Evolutionary conservation across 169 alveolate species (phyloP).

Genomic region (Plasmodium ovale): DNA sequence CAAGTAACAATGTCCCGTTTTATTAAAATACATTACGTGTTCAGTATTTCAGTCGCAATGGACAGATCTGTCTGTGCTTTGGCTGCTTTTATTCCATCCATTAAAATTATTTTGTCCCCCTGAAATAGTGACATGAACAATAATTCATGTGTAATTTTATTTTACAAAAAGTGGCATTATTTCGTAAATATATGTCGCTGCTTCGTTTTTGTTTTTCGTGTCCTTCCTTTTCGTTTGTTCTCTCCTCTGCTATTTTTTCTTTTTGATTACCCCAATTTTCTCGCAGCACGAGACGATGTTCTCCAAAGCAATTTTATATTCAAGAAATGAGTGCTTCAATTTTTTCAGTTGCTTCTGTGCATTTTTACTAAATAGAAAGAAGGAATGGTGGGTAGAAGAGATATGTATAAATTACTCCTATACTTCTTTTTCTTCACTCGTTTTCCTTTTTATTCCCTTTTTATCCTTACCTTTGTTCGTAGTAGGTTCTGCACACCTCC

Average conservation of each 20-base stretch:
- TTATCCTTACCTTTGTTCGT: constrained; percentile 14
- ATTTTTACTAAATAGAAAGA: constrained; percentile 20
- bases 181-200: neutral
- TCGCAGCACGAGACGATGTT: constrained; percentile 71
- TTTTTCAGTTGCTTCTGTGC: constrained; percentile 27
- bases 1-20: neutral
- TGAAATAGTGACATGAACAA: neutral
- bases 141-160: neutral
- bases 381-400: neutral
- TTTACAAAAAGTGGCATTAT: neutral
- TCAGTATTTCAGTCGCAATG: constrained; percentile 58
- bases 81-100: constrained; percentile 63
- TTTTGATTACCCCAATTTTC: constrained; percentile 51
- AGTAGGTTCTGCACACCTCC: constrained; percentile 40
- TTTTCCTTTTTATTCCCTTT: neutral
- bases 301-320: constrained; percentile 65
- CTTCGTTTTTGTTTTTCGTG: neutral
- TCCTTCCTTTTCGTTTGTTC: neutral
- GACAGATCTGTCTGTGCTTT: constrained; percentile 62
- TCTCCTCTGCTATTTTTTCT: neutral
- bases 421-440: neutral
- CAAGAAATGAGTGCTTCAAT: constrained; percentile 47
- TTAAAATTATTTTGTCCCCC: constrained; percentile 68
- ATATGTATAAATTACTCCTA: neutral
- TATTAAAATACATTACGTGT: constrained; percentile 26